A percentile compares a stretch with the other conserved stretches of the same genome.
phyloP scores from a whole-genome alignment of 768 basidiomycete genomes.

The Dictyophora rubrovolvata region DNA sequence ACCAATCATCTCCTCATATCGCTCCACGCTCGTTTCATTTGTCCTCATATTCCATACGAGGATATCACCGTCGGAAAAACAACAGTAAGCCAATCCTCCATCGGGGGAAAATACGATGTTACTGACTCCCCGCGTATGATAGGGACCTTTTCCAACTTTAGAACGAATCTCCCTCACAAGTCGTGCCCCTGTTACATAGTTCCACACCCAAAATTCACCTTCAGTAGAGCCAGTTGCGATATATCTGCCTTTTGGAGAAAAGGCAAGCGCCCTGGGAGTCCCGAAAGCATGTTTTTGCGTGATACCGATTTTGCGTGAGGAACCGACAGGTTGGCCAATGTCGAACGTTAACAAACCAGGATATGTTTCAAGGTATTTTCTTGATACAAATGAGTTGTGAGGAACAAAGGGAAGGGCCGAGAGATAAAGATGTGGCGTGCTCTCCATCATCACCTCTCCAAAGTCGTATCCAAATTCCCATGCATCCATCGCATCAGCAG shows the following conservation, averaged over 20 bases:
- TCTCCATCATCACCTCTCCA: conserved; percentile 19
- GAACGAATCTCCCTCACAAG: not conserved
- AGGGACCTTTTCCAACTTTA: not conserved
- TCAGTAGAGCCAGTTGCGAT: conserved; percentile 20
- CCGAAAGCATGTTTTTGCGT: not conserved
- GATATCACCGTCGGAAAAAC: no score
- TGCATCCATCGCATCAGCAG: conserved; percentile 15
- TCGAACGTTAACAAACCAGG: conserved; percentile 10
- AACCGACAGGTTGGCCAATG: conserved; percentile 5
- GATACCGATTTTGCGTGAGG: conserved; percentile 6
- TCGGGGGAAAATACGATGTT: not conserved
- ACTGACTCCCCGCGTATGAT: not conserved
- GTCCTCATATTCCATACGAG: no score
- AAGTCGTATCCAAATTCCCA: conserved; percentile 23
- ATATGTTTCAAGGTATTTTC: conserved; percentile 10
- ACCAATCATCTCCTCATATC: no score
- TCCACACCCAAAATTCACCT: not conserved
- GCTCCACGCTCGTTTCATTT: no score
- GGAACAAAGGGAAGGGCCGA: conserved; percentile 29
- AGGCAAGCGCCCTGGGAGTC: not conserved
- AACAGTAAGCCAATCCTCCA: not conserved
- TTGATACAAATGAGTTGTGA: conserved; percentile 15
- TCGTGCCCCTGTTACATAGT: not conserved
- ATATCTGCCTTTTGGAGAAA: conserved; percentile 16
- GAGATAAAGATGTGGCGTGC: conserved; percentile 30